Conservation (phyloP, 2,329 filamentous ascomycete species). For the Penicillium sp. region DNA sequence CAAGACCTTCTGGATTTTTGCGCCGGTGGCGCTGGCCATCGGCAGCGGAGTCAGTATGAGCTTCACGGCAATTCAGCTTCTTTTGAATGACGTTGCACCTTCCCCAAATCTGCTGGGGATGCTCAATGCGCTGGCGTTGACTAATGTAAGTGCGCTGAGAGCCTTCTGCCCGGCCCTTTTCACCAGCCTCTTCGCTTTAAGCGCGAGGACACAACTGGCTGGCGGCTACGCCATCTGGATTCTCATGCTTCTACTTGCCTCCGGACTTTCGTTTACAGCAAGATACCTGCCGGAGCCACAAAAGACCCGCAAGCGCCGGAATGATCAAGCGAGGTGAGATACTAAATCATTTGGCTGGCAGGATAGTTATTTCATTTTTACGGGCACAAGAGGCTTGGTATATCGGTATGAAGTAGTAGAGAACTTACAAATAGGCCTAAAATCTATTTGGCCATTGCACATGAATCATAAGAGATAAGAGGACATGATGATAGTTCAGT, state of each 20-base stretch:
- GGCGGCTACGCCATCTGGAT: constrained; percentile 64
- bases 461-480: no score
- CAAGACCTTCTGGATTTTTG: constrained; percentile 58
- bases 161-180: constrained; percentile 66
- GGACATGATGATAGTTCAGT: no score
- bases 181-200: constrained; percentile 66
- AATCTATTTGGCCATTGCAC: no score
- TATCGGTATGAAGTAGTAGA: no score
- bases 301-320: background rate
- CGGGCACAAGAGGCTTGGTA: no score
- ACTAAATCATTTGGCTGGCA: background rate
- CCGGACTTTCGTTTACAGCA: constrained; percentile 32
- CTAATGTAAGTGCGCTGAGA: constrained; percentile 60
- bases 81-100: constrained; percentile 71
- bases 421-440: no score
- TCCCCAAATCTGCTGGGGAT: constrained; percentile 64
- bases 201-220: constrained; percentile 61
- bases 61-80: constrained; percentile 70
- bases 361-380: no score
- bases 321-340: background rate
- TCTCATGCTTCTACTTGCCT: constrained; percentile 37
- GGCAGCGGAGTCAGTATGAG: constrained; percentile 66
- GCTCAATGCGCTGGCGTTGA: constrained; percentile 68
- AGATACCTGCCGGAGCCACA: constrained; percentile 19
- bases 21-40: constrained; percentile 49